phyloP scores from a whole-genome alignment of 2,329 filamentous ascomycete species.

The Verticillium nonalfalfae region DNA sequence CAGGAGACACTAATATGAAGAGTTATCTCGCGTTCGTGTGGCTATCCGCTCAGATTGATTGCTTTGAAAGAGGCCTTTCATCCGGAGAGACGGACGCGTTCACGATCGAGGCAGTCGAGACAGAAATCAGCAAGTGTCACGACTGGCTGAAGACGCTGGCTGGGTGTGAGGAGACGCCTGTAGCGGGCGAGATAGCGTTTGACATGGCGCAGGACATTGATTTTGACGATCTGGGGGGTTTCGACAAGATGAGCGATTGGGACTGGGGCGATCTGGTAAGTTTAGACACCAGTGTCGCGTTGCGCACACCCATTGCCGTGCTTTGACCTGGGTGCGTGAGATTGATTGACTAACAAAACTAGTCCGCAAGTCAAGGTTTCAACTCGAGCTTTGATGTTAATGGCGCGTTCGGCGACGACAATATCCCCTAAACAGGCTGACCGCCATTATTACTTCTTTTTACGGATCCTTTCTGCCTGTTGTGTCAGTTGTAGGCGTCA shows the following conservation, averaged over 20 bases:
- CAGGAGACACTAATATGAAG: conserved; percentile 38
- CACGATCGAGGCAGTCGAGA: conserved; percentile 19
- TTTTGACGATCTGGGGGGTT: conserved; percentile 5
- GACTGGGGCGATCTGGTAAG: conserved; percentile 23
- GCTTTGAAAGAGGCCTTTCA: conserved; percentile 20
- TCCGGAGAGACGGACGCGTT: conserved; percentile 21
- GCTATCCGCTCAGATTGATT: conserved; percentile 28
- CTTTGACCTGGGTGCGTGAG: conserved; percentile 2
- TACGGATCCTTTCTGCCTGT: neutral
- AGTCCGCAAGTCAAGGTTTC: conserved; percentile 3
- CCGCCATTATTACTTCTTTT: neutral
- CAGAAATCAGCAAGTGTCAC: conserved; percentile 19
- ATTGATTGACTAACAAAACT: conserved; percentile 14
- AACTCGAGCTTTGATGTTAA: conserved; percentile 1
- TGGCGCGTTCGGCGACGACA: neutral
- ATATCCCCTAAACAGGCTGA: neutral
- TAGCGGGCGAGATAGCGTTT: neutral
- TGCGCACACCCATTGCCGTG: conserved; percentile 15
- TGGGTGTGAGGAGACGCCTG: conserved; percentile 15
- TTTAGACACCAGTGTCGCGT: conserved; percentile 7
- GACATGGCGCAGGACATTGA: conserved; percentile 5
- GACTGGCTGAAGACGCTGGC: conserved; percentile 24
- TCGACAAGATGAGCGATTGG: conserved; percentile 18
- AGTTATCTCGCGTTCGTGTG: conserved; percentile 24
- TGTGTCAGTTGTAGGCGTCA: neutral